Base-by-base conservation (phyloP, 345 rosid species). In the Salix udensis region DNA sequence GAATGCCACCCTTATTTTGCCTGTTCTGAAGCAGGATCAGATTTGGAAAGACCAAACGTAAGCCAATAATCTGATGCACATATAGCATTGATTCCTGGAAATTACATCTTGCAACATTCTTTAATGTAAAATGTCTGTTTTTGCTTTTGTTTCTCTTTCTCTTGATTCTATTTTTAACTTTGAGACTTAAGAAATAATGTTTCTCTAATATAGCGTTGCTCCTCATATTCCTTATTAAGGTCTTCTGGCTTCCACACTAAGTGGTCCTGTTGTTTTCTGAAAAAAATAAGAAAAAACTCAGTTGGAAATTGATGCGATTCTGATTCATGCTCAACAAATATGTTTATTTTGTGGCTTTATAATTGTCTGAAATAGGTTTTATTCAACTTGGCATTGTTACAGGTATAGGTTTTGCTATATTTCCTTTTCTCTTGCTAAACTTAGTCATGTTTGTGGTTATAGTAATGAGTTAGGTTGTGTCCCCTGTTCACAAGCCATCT, bases 31-130 rank as follows among this genome's bases (percentile, higher is more conserved):
- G 92, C 99, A 96, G 84, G 99, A 96, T 80, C 99, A 96, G 82
- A 96, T 96, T 78, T 94, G 99, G 99, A 94, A 96, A 79, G 99
- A 96, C 84, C 97, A 94, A 82, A 96, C 99, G 97, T 96, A 75
- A 76, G 93, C 34, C 48, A 65, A 31, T 18, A 31, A 53, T 14
- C n/a, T 78, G 26, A 65, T 44, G 53, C 73, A 16, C 62, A 26
- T 58, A 36, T 48, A 14, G 6, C 60, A 70, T 70, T n/a, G 52
- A n/a, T 77, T 18, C 21, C 48, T 44, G 15, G 62, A 77, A n/a
- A 7, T 64, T 71, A 18, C 73, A 40, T 58, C 52, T 53, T 64
- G 3, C 24, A 36, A 39, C 9, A 15, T 60, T 19, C 42, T 48
- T 52, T 55, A 36, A 6, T 19, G 12, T 23, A 34, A 16, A 26